A percentile compares a stretch with the other conserved stretches of the same genome.
phyloP scores from a whole-genome alignment of 78 protist genomes.

The Bodo saltans region DNA sequence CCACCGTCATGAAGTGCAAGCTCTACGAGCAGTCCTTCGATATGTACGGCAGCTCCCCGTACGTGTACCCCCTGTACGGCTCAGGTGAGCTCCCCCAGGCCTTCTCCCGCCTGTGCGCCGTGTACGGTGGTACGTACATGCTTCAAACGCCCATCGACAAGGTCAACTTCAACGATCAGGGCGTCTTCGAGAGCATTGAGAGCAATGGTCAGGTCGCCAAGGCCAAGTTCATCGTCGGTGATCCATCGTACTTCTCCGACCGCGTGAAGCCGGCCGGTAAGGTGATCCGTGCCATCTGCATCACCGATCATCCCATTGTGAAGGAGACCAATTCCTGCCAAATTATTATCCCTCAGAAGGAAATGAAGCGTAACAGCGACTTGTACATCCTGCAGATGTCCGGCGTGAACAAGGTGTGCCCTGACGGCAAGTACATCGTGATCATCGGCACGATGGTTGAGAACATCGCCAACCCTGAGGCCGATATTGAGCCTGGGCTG shows the following conservation, averaged over 20 bases:
- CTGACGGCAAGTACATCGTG: constrained; percentile 89
- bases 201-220: constrained; percentile 50
- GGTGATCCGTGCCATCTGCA: constrained; percentile 89
- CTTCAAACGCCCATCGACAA: constrained; percentile 83
- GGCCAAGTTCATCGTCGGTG: constrained; percentile 76
- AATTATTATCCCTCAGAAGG: constrained; percentile 90
- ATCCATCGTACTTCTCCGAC: constrained; percentile 92
- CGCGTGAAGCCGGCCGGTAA: constrained; percentile 62
- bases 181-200: constrained; percentile 74
- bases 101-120: constrained; percentile 87
- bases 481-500: constrained; percentile 82
- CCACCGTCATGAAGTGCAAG: constrained; percentile 58
- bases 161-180: constrained; percentile 71
- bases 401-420: constrained; percentile 73
- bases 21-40: constrained; percentile 83
- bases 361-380: constrained; percentile 75
- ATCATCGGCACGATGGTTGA: constrained; percentile 84
- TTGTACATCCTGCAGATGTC: constrained; percentile 84
- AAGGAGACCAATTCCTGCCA: constrained; percentile 73
- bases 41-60: constrained; percentile 77
- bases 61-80: constrained; percentile 97
- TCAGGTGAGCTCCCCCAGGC: constrained; percentile 94
- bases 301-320: constrained; percentile 82
- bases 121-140: constrained; percentile 98
- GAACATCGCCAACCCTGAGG: constrained; percentile 75